Evolutionary conservation across 2,329 filamentous ascomycete species (phyloP).

Genomic region (Colletotrichum simmondsii): DNA sequence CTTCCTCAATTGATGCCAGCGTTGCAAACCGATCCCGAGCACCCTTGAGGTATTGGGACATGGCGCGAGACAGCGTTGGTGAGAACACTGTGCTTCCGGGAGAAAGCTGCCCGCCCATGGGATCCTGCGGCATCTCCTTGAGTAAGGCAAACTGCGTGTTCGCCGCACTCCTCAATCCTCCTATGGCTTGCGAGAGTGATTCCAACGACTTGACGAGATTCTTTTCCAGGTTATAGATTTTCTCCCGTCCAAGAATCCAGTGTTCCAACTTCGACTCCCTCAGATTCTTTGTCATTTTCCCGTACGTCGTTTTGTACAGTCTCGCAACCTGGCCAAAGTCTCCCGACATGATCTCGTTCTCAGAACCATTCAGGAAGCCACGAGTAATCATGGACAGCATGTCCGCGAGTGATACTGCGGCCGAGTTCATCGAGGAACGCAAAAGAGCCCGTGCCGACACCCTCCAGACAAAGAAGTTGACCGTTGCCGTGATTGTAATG

Average conservation of each 20-base stretch:
- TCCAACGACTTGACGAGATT: conserved; percentile 87
- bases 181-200: conserved; percentile 86
- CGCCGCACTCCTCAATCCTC: conserved; percentile 89
- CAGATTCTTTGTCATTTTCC: conserved; percentile 79
- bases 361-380: conserved; percentile 84
- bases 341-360: conserved; percentile 77
- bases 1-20: conserved; percentile 73
- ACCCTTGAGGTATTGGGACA: conserved; percentile 49
- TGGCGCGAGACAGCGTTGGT: conserved; percentile 41
- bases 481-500: conserved; percentile 75
- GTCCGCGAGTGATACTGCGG: conserved; percentile 80
- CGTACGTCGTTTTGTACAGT: conserved; percentile 75
- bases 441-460: conserved; percentile 80
- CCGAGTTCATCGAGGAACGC: conserved; percentile 77
- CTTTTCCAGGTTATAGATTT: conserved; percentile 81
- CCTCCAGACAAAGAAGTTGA: conserved; percentile 83
- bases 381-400: conserved; percentile 85
- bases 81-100: conserved; percentile 44
- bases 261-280: conserved; percentile 92
- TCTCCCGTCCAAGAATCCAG: conserved; percentile 82
- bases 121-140: conserved; percentile 64
- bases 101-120: conserved; percentile 44
- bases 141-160: conserved; percentile 89
- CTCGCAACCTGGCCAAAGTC: conserved; percentile 72
- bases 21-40: conserved; percentile 56